Percentiles rank a stretch among this genome's conserved stretches.
Evolutionary conservation across 176 grass and related monocot species (phyloP).

Genomic region (maize (Zea mays)): DNA sequence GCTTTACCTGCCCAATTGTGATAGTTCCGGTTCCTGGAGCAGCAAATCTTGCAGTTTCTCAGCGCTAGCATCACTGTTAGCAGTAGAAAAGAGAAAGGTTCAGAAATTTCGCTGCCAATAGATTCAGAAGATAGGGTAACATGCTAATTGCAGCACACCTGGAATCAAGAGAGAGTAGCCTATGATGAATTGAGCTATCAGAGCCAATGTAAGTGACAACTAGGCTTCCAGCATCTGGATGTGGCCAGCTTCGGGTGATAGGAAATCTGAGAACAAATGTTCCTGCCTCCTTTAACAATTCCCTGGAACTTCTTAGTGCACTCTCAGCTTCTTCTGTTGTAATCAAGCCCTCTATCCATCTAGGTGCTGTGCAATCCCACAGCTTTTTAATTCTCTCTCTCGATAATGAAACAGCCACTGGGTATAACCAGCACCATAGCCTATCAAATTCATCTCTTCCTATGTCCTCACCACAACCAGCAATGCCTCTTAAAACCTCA

Average conservation of each 20-base stretch:
- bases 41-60: slow-evolving; percentile 75
- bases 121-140: not conserved
- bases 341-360: slow-evolving; percentile 88
- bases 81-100: slow-evolving; percentile 31
- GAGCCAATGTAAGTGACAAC: slow-evolving; percentile 69
- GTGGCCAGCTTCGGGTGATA: slow-evolving; percentile 83
- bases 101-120: slow-evolving; percentile 10
- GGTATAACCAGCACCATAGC: slow-evolving; percentile 93
- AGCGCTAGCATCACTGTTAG: slow-evolving; percentile 42
- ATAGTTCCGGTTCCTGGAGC: slow-evolving; percentile 74
- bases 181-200: slow-evolving; percentile 66
- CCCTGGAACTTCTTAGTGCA: slow-evolving; percentile 55
- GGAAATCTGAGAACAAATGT: slow-evolving; percentile 93
- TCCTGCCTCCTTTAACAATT: slow-evolving; percentile 41
- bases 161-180: slow-evolving; percentile 62
- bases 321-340: slow-evolving; percentile 74
- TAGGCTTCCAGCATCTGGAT: slow-evolving; percentile 85
- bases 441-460: slow-evolving; percentile 74
- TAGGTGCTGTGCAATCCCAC: slow-evolving; percentile 64
- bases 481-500: slow-evolving; percentile 70
- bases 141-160: slow-evolving; percentile 42
- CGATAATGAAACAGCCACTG: slow-evolving; percentile 73
- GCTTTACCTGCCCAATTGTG: slow-evolving; percentile 65
- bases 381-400: slow-evolving; percentile 65
- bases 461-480: slow-evolving; percentile 67